These are phyloP conservation scores for Fusarium sp. DNA, from an alignment of 2,329 filamentous ascomycete species.

Conservation along the genomic window DNA sequence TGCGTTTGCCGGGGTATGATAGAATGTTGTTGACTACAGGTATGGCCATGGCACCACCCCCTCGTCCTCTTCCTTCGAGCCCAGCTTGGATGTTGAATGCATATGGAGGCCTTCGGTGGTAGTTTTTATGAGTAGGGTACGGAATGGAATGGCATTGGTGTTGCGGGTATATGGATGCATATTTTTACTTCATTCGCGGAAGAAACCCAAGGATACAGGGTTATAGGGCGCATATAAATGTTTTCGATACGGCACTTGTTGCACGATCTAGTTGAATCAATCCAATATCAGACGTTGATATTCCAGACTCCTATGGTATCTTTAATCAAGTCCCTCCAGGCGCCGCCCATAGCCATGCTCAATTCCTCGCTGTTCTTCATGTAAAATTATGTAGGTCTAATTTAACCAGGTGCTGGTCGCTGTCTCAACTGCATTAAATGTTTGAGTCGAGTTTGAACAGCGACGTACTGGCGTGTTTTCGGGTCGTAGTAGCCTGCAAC, in stretches of 20 bases:
- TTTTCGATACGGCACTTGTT: background rate
- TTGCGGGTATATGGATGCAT: constrained; percentile 16
- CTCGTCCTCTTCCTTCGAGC: background rate
- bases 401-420: constrained; percentile 49
- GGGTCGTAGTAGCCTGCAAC: constrained; percentile 68
- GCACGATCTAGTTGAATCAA: background rate
- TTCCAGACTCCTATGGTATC: constrained; percentile 47
- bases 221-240: constrained; percentile 19
- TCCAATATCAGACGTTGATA: constrained; percentile 30
- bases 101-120: constrained; percentile 3
- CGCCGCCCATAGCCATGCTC: constrained; percentile 44
- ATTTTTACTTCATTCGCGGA: constrained; percentile 10
- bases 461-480: constrained; percentile 60
- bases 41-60: background rate
- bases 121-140: constrained; percentile 18
- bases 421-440: constrained; percentile 58
- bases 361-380: constrained; percentile 6
- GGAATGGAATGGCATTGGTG: constrained; percentile 21
- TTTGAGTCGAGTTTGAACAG: constrained; percentile 57
- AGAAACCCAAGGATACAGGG: background rate
- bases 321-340: constrained; percentile 43
- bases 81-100: background rate
- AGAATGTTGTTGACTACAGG: background rate
- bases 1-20: constrained; percentile 16
- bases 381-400: background rate